Conservation (phyloP, 1,284 basidiomycete species). For the Trichosporon faecale region DNA sequence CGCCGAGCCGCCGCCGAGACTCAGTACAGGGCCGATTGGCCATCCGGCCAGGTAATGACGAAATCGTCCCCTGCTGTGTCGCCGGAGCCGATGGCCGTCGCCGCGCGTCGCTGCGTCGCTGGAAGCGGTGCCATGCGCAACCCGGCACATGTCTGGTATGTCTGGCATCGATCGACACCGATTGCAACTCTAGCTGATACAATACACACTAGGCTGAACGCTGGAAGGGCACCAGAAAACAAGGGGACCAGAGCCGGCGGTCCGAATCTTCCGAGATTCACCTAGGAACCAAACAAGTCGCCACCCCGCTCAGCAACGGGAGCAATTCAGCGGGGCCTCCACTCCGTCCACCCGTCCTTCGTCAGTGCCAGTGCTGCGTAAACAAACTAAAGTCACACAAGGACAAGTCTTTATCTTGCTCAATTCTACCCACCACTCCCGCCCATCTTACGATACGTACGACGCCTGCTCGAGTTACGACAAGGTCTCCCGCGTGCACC, state of each 20-base stretch:
- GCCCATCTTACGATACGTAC: no score
- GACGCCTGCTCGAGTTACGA: no score
- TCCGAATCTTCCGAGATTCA: background rate
- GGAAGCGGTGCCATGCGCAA: no score
- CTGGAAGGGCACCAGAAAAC: no score
- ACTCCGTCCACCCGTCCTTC: background rate
- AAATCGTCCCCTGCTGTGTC: background rate
- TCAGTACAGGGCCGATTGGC: background rate
- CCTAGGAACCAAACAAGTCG: background rate
- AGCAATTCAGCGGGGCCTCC: background rate
- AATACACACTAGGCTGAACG: no score
- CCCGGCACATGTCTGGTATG: no score
- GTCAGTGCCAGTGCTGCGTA: background rate
- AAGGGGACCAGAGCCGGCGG: background rate
- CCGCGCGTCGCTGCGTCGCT: background rate
- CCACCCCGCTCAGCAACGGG: no score
- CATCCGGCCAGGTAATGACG: background rate
- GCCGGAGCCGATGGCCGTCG: background rate
- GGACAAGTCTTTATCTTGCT: background rate
- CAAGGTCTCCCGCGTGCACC: no score
- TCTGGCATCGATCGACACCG: background rate
- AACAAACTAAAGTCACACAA: background rate
- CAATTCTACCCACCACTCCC: no score
- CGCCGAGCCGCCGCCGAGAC: background rate
- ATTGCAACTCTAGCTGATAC: no score